Conservation (phyloP, 208 protist species). For the Trypanosoma vivax region DNA sequence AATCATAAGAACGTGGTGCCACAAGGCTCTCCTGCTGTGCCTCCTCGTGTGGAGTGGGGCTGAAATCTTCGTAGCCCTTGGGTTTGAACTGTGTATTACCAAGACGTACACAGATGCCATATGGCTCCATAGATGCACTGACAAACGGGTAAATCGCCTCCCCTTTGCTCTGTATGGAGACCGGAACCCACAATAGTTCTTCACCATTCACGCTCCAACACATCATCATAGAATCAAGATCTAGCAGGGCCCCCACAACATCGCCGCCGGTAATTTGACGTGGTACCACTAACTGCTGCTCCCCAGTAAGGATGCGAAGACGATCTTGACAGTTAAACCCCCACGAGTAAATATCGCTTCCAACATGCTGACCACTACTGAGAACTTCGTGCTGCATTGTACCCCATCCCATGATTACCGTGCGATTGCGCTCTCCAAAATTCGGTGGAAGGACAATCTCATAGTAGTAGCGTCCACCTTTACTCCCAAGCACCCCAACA, state of each 20-base stretch:
- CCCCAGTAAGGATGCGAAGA: constrained; percentile 60
- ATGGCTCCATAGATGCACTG: constrained; percentile 60
- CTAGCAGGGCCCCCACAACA: constrained; percentile 73
- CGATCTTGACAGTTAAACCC: constrained; percentile 82
- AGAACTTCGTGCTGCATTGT: constrained; percentile 81
- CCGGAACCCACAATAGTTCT: constrained; percentile 64
- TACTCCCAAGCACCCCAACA: constrained; percentile 47
- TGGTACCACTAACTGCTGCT: constrained; percentile 50
- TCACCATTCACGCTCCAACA: constrained; percentile 85
- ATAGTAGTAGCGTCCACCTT: constrained; percentile 69
- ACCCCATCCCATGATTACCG: constrained; percentile 83
- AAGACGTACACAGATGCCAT: constrained; percentile 58
- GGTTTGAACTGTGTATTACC: constrained; percentile 76
- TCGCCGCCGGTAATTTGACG: constrained; percentile 48
- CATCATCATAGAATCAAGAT: constrained; percentile 80
- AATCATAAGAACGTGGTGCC: constrained; percentile 49
- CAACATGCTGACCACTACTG: constrained; percentile 74
- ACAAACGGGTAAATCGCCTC: constrained; percentile 87
- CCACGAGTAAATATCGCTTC: constrained; percentile 84
- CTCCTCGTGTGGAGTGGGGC: constrained; percentile 28
- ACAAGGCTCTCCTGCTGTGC: constrained; percentile 11
- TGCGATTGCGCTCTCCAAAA: constrained; percentile 33
- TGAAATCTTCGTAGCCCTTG: constrained; percentile 68
- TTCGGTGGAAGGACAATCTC: constrained; percentile 65
- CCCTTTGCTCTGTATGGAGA: constrained; percentile 61